Percentiles rank a stretch among this genome's conserved stretches.
Conservation (phyloP, 106 monocot genomes). For the Dendrobium officinale region DNA sequence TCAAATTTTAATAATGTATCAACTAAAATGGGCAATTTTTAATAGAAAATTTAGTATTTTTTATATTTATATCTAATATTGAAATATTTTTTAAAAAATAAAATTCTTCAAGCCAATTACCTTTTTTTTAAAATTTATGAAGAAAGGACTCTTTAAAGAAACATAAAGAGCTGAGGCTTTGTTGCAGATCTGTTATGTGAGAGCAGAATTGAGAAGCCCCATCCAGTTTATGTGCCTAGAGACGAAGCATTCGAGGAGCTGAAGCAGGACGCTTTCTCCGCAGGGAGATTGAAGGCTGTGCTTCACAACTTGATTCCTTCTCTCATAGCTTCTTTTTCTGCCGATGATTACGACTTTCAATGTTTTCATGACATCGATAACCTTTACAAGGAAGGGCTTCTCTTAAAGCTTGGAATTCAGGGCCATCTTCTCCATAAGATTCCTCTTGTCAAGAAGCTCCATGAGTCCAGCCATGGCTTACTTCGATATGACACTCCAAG, state of each 20-base stretch:
- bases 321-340: conserved; percentile 61
- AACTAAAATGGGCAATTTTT: too few species aligned
- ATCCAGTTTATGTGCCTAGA: conserved; percentile 70
- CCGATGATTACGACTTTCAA: conserved; percentile 50
- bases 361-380: conserved; percentile 78
- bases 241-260: conserved; percentile 76
- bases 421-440: conserved; percentile 61
- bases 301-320: conserved; percentile 64
- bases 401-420: conserved; percentile 55
- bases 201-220: conserved; percentile 61
- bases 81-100: too few species aligned
- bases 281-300: conserved; percentile 51
- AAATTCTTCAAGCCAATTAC: too few species aligned
- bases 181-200: conserved; percentile 42
- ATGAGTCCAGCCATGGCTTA: conserved; percentile 57
- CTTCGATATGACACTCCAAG: conserved; percentile 75
- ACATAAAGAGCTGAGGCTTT: too few species aligned
- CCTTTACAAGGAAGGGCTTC: conserved; percentile 78
- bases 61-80: too few species aligned
- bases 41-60: too few species aligned
- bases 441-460: conserved; percentile 57
- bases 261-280: conserved; percentile 58
- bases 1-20: too few species aligned
- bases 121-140: too few species aligned
- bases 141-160: too few species aligned